These are phyloP conservation scores for Graphium sp. DNA, from an alignment of 2,329 filamentous ascomycete genomes.

Conservation along the genomic window DNA sequence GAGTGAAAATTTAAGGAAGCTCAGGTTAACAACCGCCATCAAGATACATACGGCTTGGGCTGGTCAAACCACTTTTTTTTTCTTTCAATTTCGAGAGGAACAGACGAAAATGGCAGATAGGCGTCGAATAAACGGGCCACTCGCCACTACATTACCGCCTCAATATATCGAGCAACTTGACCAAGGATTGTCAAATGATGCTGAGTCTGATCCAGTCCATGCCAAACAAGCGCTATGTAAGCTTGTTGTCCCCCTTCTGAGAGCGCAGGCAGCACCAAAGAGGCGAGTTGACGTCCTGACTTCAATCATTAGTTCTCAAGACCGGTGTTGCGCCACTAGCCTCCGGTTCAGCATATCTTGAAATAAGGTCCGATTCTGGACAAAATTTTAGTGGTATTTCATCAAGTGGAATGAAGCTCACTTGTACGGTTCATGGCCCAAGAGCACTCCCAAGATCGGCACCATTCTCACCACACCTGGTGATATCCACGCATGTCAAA, in stretches of 20 bases:
- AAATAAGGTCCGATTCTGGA: conserved; percentile 39
- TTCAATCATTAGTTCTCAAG: conserved; percentile 49
- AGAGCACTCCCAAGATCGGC: conserved; percentile 78
- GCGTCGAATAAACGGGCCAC: conserved; percentile 77
- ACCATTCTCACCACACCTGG: conserved; percentile 81
- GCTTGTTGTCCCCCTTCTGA: too few species aligned
- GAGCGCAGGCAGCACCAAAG: too few species aligned
- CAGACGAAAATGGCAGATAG: conserved; percentile 52
- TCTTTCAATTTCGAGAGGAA: conserved; percentile 3
- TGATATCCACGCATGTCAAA: conserved; percentile 86
- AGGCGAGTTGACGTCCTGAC: too few species aligned
- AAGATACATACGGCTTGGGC: background rate
- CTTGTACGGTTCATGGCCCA: conserved; percentile 85
- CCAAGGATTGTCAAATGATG: too few species aligned
- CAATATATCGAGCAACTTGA: too few species aligned
- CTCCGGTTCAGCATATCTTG: conserved; percentile 80
- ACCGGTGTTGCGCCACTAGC: conserved; percentile 87
- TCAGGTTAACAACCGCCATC: background rate
- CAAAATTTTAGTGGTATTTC: conserved; percentile 20
- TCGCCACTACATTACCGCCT: conserved; percentile 61
- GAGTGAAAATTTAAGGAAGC: conserved; percentile 1
- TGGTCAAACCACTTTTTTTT: conserved; percentile 2
- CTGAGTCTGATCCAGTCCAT: too few species aligned
- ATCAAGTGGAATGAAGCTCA: conserved; percentile 70
- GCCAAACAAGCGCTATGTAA: too few species aligned